These are phyloP conservation scores for Grosmannia huntii DNA, from an alignment of 2,329 filamentous ascomycete species.

Conservation along the genomic window DNA sequence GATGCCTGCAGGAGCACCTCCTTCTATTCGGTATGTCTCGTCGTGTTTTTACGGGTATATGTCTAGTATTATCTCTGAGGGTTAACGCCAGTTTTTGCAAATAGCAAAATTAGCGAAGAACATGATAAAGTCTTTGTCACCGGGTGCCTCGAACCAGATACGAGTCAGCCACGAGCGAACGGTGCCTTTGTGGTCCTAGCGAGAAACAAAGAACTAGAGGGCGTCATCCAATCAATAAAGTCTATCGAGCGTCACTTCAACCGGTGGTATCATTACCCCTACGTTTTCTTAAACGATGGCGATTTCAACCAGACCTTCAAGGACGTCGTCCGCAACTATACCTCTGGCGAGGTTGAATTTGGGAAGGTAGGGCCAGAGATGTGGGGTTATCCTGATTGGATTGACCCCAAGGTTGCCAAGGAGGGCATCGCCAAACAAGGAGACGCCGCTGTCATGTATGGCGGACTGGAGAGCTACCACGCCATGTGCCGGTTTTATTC, in stretches of 20 bases:
- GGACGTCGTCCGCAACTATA: slow-evolving; percentile 77
- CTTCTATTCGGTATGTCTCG: slow-evolving; percentile 67
- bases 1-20: slow-evolving; percentile 78
- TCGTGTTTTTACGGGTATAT: not conserved
- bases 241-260: slow-evolving; percentile 99
- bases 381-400: slow-evolving; percentile 97
- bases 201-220: slow-evolving; percentile 89
- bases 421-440: slow-evolving; percentile 96
- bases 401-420: slow-evolving; percentile 82
- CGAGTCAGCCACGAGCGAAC: slow-evolving; percentile 70
- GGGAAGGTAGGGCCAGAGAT: slow-evolving; percentile 81
- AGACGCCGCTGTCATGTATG: slow-evolving; percentile 97
- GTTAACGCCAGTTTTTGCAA: not conserved
- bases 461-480: slow-evolving; percentile 96
- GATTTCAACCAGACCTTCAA: slow-evolving; percentile 95
- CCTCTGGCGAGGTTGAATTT: slow-evolving; percentile 79
- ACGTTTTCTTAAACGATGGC: slow-evolving; percentile 94
- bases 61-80: not conserved
- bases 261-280: slow-evolving; percentile 96
- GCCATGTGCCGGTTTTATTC: slow-evolving; percentile 99
- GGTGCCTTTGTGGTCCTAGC: slow-evolving; percentile 93
- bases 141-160: slow-evolving; percentile 75
- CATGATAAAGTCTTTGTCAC: slow-evolving; percentile 93
- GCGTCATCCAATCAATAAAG: slow-evolving; percentile 92
- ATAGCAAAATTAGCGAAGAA: slow-evolving; percentile 89